phyloP scores from a whole-genome alignment of 2,329 filamentous ascomycete species.

The Cordyceps tenuipes region DNA sequence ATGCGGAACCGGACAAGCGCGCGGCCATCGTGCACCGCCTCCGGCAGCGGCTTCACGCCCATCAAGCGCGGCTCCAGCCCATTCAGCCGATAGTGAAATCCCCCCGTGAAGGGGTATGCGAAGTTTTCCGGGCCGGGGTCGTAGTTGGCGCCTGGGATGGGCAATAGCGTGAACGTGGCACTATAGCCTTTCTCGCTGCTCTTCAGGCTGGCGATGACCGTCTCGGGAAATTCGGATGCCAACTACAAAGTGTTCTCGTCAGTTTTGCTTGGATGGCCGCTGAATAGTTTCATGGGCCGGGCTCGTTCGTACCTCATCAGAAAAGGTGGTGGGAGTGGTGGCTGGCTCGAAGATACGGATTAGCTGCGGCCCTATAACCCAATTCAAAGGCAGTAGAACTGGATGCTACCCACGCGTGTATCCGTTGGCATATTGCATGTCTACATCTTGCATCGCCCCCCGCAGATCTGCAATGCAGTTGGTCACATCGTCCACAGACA shows the following conservation, averaged over 20 bases:
- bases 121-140: neutral
- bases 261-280: neutral
- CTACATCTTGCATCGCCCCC: neutral
- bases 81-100: neutral
- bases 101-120: neutral
- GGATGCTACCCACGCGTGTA: neutral
- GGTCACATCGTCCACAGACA: neutral
- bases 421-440: neutral
- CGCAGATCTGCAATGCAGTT: neutral
- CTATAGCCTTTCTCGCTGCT: neutral
- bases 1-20: neutral
- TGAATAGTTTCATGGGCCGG: neutral
- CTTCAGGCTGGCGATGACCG: neutral
- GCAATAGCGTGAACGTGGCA: neutral
- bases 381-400: neutral
- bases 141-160: neutral
- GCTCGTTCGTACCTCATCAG: neutral
- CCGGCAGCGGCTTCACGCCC: neutral
- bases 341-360: neutral
- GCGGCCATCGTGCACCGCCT: neutral
- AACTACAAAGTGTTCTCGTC: neutral
- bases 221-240: neutral
- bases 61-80: neutral
- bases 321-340: neutral
- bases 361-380: neutral